A percentile compares a stretch with the other conserved stretches of the same genome.
These are phyloP conservation scores for Wallacemonas sp. DNA, from an alignment of 208 protist genomes.

Conservation along the genomic window DNA sequence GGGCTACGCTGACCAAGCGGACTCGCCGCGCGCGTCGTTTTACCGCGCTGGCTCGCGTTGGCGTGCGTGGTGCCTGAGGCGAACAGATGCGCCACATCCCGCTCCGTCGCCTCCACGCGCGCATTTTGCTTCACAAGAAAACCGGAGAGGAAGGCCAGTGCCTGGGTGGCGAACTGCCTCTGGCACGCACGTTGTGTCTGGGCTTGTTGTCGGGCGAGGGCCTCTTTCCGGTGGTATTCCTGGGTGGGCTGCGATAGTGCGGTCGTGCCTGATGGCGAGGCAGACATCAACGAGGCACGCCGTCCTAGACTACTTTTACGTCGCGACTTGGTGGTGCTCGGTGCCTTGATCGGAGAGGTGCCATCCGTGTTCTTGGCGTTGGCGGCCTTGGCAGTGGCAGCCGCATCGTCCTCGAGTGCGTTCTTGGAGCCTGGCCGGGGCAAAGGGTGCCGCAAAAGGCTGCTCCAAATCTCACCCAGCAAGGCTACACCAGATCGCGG, in stretches of 20 bases:
- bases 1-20: background rate
- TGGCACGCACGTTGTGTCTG: background rate
- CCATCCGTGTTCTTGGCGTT: too few species aligned
- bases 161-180: constrained; percentile 7
- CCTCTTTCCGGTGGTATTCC: background rate
- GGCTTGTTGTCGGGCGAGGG: background rate
- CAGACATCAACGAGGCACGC: background rate
- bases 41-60: background rate
- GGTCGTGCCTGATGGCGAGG: background rate
- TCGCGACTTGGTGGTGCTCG: constrained; percentile 10
- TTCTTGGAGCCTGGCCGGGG: background rate
- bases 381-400: background rate
- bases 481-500: background rate
- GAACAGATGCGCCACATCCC: background rate
- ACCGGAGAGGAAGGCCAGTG: background rate
- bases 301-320: background rate
- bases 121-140: constrained; percentile 6
- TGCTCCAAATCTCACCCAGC: constrained; percentile 4
- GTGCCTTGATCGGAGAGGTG: background rate
- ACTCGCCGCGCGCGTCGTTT: background rate
- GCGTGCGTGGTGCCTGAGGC: background rate
- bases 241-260: background rate
- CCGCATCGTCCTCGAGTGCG: constrained; percentile 6
- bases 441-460: constrained; percentile 3
- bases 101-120: background rate